A percentile compares a stretch with the other conserved stretches of the same genome.
Evolutionary conservation across 2,329 filamentous ascomycete species (phyloP).

Genomic region (Lasiodiplodia citricola): DNA sequence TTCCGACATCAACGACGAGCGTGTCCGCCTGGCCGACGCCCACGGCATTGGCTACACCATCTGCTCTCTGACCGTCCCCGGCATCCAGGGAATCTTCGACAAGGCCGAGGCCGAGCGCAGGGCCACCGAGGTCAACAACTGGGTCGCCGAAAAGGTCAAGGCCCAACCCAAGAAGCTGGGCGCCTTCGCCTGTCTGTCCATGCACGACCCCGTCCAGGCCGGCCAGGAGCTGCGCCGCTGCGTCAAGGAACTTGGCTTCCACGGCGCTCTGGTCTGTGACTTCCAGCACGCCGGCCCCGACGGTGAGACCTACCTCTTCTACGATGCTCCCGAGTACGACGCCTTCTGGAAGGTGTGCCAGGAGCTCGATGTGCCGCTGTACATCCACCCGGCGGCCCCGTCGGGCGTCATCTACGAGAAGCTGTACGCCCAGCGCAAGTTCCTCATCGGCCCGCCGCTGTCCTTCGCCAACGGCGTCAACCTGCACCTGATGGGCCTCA

Average conservation of each 20-base stretch:
- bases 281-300: conserved; percentile 63
- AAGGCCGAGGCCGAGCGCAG: conserved; percentile 34
- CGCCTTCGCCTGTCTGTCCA: conserved; percentile 34
- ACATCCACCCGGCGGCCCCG: conserved; percentile 66
- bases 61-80: conserved; percentile 36
- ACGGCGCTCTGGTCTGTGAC: conserved; percentile 56
- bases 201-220: conserved; percentile 60
- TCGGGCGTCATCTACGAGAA: conserved; percentile 61
- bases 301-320: conserved; percentile 68
- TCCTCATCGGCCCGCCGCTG: conserved; percentile 57
- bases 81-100: conserved; percentile 36
- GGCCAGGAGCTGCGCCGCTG: conserved; percentile 58
- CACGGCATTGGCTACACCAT: conserved; percentile 38
- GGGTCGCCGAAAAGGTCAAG: conserved; percentile 34
- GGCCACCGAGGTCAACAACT: conserved; percentile 37
- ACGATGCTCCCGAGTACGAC: conserved; percentile 66
- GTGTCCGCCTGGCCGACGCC: conserved; percentile 7
- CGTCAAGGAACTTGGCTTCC: conserved; percentile 54
- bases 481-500: conserved; percentile 61
- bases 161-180: conserved; percentile 26
- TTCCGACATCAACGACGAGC: conserved; percentile 33
- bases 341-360: conserved; percentile 64
- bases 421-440: conserved; percentile 64
- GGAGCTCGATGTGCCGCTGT: conserved; percentile 68
- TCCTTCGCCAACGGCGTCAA: conserved; percentile 57